Percentiles rank a stretch among this genome's conserved stretches.
phyloP scores from a whole-genome alignment of 2,329 filamentous ascomycete genomes.

The Penicillium hesseltinei region DNA sequence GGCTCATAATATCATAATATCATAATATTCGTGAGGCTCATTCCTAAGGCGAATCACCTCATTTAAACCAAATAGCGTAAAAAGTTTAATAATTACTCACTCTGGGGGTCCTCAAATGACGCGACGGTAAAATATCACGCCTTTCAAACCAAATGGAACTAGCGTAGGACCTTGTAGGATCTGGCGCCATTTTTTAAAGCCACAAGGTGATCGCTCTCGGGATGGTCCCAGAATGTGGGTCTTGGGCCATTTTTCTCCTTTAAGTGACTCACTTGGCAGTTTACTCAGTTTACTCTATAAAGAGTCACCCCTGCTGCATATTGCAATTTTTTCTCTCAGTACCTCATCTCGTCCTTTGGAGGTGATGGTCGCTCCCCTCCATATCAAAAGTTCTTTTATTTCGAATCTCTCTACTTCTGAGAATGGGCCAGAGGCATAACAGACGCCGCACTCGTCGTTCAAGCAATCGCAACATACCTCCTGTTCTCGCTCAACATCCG shows the following conservation, averaged over 20 bases:
- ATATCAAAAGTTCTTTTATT: constrained; percentile 17
- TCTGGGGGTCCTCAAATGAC: neutral
- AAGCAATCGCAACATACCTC: constrained; percentile 28
- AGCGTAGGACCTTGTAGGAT: constrained; percentile 2
- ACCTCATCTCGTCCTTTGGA: constrained; percentile 40
- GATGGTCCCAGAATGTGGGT: constrained; percentile 19
- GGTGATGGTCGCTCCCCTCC: constrained; percentile 40
- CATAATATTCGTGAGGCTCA: neutral
- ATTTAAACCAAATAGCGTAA: neutral
- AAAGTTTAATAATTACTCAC: neutral
- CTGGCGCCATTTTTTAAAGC: constrained; percentile 7
- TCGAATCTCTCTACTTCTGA: constrained; percentile 9
- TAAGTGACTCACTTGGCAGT: constrained; percentile 20
- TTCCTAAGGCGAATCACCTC: neutral
- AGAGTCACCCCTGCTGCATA: constrained; percentile 15
- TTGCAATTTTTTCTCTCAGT: constrained; percentile 7
- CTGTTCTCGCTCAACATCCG: constrained; percentile 6
- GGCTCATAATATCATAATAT: neutral
- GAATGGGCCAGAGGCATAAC: constrained; percentile 50
- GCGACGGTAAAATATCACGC: constrained; percentile 15
- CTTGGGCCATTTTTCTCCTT: constrained; percentile 6
- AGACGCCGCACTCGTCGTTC: constrained; percentile 46
- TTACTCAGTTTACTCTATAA: constrained; percentile 12
- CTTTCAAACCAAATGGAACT: constrained; percentile 9
- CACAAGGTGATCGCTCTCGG: constrained; percentile 11